These are phyloP conservation scores for Calonectria crousiana DNA, from an alignment of 2,329 filamentous ascomycete species.

Conservation along the genomic window DNA sequence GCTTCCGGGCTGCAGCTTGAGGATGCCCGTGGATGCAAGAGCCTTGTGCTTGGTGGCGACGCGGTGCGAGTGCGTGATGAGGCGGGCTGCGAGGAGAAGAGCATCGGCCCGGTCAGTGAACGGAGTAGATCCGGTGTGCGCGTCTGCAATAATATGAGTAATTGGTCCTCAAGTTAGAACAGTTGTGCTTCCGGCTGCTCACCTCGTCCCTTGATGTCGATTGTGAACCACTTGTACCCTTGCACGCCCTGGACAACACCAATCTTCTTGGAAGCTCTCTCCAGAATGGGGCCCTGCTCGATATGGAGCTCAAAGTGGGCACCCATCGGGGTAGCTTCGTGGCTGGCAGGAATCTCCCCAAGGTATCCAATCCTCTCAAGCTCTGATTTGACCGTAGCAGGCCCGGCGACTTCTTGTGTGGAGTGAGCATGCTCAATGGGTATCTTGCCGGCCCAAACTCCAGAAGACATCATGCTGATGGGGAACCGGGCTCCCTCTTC, in stretches of 20 bases:
- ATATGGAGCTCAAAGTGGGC: slow-evolving; percentile 89
- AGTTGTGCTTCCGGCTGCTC: neutral
- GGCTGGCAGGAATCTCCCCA: slow-evolving; percentile 57
- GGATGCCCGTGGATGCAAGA: slow-evolving; percentile 30
- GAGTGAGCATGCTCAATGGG: slow-evolving; percentile 70
- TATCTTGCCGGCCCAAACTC: slow-evolving; percentile 81
- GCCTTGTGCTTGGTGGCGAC: slow-evolving; percentile 28
- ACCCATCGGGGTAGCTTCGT: slow-evolving; percentile 65
- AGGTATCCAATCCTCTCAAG: slow-evolving; percentile 80
- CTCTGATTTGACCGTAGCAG: slow-evolving; percentile 53
- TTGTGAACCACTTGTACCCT: slow-evolving; percentile 48
- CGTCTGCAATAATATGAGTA: slow-evolving; percentile 6
- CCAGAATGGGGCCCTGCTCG: slow-evolving; percentile 82
- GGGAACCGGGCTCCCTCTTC: slow-evolving; percentile 88
- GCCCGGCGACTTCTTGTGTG: slow-evolving; percentile 68
- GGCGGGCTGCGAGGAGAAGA: slow-evolving; percentile 27
- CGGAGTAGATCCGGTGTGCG: slow-evolving; percentile 30
- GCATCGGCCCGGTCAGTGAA: slow-evolving; percentile 27
- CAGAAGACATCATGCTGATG: slow-evolving; percentile 79
- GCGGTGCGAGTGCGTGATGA: slow-evolving; percentile 30
- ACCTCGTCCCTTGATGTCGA: slow-evolving; percentile 46
- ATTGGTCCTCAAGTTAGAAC: neutral
- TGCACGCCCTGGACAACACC: slow-evolving; percentile 50
- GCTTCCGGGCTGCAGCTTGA: slow-evolving; percentile 27
- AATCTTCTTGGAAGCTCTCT: slow-evolving; percentile 51